Evolutionary conservation across 192 early-diverging fungal genomes (phyloP).

Genomic region (Backusella sp.): DNA sequence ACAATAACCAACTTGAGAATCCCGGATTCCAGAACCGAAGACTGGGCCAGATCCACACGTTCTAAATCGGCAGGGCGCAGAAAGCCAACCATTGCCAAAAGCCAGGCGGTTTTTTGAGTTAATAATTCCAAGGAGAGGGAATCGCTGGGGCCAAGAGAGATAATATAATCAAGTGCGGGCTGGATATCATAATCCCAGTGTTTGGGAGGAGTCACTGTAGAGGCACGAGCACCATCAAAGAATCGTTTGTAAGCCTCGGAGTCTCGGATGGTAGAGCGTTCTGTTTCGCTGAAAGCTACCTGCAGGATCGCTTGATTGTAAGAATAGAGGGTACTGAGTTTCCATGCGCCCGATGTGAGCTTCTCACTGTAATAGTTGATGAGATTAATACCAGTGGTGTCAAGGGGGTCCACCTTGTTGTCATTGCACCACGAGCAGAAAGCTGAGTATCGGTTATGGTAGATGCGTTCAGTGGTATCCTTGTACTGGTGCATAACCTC

Average conservation of each 20-base stretch:
- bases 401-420: too few relatives aligned
- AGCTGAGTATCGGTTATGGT: too few relatives aligned
- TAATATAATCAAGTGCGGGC: not conserved
- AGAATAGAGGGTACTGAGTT: too few relatives aligned
- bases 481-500: too few relatives aligned
- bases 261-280: not conserved
- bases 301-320: too few relatives aligned
- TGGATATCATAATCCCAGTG: not conserved
- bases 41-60: not conserved
- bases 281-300: not conserved
- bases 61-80: not conserved
- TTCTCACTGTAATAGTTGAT: too few relatives aligned
- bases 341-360: too few relatives aligned
- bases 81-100: not conserved
- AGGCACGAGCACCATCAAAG: rapidly evolving
- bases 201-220: not conserved
- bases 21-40: not conserved
- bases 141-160: not conserved
- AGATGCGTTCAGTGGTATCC: too few relatives aligned
- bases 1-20: not conserved
- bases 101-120: not conserved
- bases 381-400: too few relatives aligned
- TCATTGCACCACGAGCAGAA: too few relatives aligned
- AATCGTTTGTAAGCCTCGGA: not conserved
- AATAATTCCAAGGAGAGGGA: not conserved